Percentiles rank a stretch among this genome's conserved stretches.
Conservation (phyloP, 2,329 filamentous ascomycete genomes). For the Fusarium chaquense region DNA sequence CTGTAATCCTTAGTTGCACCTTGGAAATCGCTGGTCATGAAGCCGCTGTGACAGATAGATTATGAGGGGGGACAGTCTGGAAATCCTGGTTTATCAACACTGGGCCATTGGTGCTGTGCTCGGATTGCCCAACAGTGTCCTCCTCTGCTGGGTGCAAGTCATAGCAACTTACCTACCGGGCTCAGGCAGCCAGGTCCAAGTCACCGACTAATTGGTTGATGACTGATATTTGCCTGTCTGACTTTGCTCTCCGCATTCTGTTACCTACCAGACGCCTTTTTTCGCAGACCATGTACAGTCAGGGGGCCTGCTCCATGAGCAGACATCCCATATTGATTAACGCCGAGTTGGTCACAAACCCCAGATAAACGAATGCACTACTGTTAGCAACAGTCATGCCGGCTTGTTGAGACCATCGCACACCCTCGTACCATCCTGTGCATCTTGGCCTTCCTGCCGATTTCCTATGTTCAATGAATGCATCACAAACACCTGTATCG, state of each 20-base stretch:
- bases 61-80: constrained; percentile 1
- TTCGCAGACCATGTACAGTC: constrained; percentile 29
- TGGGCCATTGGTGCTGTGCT: constrained; percentile 11
- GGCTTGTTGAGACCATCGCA: constrained; percentile 9
- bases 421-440: background rate
- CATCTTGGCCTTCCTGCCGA: constrained; percentile 1
- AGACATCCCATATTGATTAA: constrained; percentile 26
- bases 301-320: constrained; percentile 24
- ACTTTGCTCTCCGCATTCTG: constrained; percentile 13
- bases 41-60: constrained; percentile 15
- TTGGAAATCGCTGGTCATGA: background rate
- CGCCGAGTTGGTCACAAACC: constrained; percentile 22
- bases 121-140: constrained; percentile 1
- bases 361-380: constrained; percentile 16
- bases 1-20: background rate
- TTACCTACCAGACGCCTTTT: constrained; percentile 2
- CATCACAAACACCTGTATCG: background rate
- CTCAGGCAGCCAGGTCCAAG: constrained; percentile 23
- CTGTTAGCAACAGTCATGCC: constrained; percentile 14
- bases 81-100: constrained; percentile 2
- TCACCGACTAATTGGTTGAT: constrained; percentile 4
- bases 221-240: constrained; percentile 17
- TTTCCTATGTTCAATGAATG: background rate
- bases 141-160: constrained; percentile 8
- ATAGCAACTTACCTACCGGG: background rate